Evolutionary conservation across 495 filamentous ascomycete genomes (phyloP), one percentile per base, ranked within the genome.

Genomic region (Annulohypoxylon nitens): DNA sequence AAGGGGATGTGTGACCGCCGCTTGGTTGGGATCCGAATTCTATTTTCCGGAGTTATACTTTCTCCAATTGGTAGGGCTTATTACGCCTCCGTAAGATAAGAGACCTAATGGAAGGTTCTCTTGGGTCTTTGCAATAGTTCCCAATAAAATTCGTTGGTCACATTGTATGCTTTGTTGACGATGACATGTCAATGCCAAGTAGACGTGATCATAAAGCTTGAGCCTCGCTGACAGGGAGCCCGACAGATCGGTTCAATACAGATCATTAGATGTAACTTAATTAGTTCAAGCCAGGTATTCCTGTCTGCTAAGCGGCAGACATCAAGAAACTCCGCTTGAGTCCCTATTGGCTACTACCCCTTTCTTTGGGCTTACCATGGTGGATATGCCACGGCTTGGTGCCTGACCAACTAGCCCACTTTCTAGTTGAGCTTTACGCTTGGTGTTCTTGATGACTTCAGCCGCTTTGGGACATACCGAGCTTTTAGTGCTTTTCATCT

Each of bases 331-430:
- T 11, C 37, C 12, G 3, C 4, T 20, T 20, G 16, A 20, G 16
- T 47, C 16, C 43, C 43, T n/a, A 47, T 47, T 47, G 43, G 43
- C 43, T 20, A 47, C 4, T 7, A 20, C 43, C 43, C 43, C 43
- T 20, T 47, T 47, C 43, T 20, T 47, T 47, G 43, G 43, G 43
- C 43, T 47, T 47, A 4, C 16, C 16, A 20, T 18, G 5, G 43
- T 47, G 43, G 43, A 47, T 47, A 47, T 47, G 43, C 43, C 43
- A 47, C 16, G 43, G 43, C 43, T 47, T 20, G 43, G 16, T 47
- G 43, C 43, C 43, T 47, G 43, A 47, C 43, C 16, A 20, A 20
- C 43, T 18, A 47, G 43, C 8, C 18, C 9, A 47, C 5, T 18
- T 47, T 47, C n/a, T 20, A 20, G 43, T 20, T 47, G 43, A 47